Evolutionary conservation across 805 yeast species (phyloP), one percentile per base, ranked within the genome.

Genomic region (Candida boleticola): DNA sequence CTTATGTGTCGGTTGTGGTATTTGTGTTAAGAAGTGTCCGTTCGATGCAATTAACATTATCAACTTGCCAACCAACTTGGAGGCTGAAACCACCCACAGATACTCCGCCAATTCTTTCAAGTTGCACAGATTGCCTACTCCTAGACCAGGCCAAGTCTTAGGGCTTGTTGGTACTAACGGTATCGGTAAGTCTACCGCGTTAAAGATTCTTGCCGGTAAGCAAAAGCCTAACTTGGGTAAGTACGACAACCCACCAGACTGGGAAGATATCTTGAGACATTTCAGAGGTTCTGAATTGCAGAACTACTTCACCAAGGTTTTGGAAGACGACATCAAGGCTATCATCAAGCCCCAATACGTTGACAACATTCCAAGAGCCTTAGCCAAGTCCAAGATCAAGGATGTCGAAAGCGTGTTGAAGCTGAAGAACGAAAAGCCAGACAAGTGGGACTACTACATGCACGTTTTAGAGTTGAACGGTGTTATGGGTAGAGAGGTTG

Each of bases 131-230:
- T 76, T 93, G 58, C 99, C 99, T 20, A 90, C 96, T 43, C 99
- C 99, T 49, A 86, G 99, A 71, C 98, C 99, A 2, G 98, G 98
- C 47, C 99, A 93, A 71, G 99, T 93, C 23, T 76, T 93, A 51
- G 99, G 99, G 53, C 79, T 93, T 53, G 99, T 93, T 39, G 99
- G 99, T 58, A 88, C 97, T 47, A 93, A 93, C 74, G 99, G 99
- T 89, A 93, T 93, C 60, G 99, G 99, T 58, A 93, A 93, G 64
- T 86, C 96, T 10, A 93, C 99, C 16, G 99, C 99, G 6, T 77
- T 93, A 62, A 93, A 93, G 71, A 90, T 93, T 59, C 78, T 93
- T 53, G 95, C 97, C 14, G 99, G 98, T 60, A 93, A 92, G 68
- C 95, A 90, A 66, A 93, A 89, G 68, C 99, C 99, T 53, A 93